Evolutionary conservation across 2,329 filamentous ascomycete species (phyloP).

Genomic region (Colletotrichum plurivorum): DNA sequence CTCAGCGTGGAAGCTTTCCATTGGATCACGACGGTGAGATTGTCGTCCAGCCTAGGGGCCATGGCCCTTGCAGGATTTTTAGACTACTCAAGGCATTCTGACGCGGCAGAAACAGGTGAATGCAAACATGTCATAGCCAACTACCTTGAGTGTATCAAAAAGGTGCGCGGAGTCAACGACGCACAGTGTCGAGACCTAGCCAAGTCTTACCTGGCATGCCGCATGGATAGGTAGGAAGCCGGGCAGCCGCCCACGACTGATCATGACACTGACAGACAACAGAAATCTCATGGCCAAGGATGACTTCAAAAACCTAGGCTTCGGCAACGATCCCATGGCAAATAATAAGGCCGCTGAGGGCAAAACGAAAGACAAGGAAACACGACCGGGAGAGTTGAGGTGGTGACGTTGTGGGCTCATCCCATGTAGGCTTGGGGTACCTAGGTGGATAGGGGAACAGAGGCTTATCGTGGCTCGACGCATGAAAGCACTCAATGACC

Average conservation of each 20-base stretch:
- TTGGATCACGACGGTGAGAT: constrained; percentile 85
- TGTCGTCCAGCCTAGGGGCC: neutral
- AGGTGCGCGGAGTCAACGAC: constrained; percentile 86
- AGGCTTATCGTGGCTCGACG: neutral
- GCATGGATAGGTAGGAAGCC: constrained; percentile 88
- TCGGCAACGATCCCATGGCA: constrained; percentile 57
- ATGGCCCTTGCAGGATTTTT: neutral
- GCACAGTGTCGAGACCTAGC: constrained; percentile 87
- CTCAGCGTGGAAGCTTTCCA: constrained; percentile 95
- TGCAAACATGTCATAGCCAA: constrained; percentile 90
- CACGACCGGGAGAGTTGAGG: constrained; percentile 49
- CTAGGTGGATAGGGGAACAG: neutral
- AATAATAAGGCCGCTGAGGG: constrained; percentile 14
- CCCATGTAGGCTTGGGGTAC: neutral
- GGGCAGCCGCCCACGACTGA: neutral
- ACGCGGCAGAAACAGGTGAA: constrained; percentile 73
- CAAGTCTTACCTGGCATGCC: constrained; percentile 89
- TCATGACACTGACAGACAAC: constrained; percentile 11
- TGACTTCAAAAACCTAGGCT: constrained; percentile 94
- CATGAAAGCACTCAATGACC: no score
- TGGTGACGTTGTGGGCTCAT: constrained; percentile 46
- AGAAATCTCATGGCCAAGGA: constrained; percentile 97
- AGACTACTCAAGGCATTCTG: constrained; percentile 2
- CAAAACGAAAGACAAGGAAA: constrained; percentile 20
- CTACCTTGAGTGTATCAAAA: constrained; percentile 91